Evolutionary conservation across 257 asterid genomes (phyloP).

Genomic region (Nicotiana benthamiana): DNA sequence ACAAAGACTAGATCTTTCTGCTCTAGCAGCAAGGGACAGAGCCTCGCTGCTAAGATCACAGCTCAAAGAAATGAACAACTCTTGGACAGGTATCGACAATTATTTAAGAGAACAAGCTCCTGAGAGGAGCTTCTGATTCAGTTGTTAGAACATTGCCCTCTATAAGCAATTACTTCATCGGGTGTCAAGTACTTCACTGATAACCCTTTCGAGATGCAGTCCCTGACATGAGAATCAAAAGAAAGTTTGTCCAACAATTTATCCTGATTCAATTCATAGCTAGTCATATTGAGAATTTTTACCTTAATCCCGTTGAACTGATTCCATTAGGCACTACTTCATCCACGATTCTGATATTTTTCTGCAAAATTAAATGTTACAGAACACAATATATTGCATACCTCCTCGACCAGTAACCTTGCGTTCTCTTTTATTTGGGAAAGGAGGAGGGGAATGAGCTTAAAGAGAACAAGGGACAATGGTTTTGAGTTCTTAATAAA

Average conservation of each 20-base stretch:
- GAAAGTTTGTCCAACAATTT: neutral
- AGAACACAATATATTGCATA: neutral
- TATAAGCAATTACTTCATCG: slow-evolving; percentile 55
- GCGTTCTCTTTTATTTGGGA: neutral
- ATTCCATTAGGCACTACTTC: slow-evolving; percentile 71
- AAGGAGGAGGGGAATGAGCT: neutral
- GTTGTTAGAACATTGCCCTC: neutral
- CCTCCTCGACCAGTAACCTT: neutral
- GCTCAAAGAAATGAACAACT: too few species aligned
- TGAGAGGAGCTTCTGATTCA: neutral
- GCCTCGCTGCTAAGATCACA: too few species aligned
- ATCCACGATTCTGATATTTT: slow-evolving; percentile 48
- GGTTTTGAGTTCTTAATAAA: neutral
- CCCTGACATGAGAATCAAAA: slow-evolving; percentile 27
- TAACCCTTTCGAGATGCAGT: slow-evolving; percentile 58
- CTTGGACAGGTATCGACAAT: too few species aligned
- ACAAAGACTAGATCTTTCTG: too few species aligned
- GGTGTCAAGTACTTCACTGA: slow-evolving; percentile 71
- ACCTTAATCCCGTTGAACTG: slow-evolving; percentile 83
- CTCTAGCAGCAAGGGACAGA: too few species aligned
- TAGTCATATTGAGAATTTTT: neutral
- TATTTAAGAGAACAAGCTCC: too few species aligned
- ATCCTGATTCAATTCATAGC: neutral
- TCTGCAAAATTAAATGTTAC: slow-evolving; percentile 23
- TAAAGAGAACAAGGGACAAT: neutral